These are phyloP conservation scores for Russula sp. DNA, from an alignment of 768 basidiomycete species.

Conservation along the genomic window DNA sequence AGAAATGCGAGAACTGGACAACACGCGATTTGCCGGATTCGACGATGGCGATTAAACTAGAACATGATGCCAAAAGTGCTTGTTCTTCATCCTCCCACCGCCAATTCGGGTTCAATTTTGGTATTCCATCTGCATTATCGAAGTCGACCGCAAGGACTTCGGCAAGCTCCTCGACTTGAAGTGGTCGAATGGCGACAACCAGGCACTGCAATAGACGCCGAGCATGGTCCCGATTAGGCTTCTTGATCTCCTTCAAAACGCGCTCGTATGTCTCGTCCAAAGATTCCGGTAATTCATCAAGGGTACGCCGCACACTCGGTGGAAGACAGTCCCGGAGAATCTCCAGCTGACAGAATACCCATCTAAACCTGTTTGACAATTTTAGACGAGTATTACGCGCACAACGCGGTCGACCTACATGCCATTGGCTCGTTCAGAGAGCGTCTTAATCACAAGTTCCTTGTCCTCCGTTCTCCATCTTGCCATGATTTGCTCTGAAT, in stretches of 20 bases:
- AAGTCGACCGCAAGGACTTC: background rate
- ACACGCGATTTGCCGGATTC: background rate
- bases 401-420: background rate
- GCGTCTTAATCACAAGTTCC: background rate
- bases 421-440: background rate
- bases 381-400: background rate
- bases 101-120: background rate
- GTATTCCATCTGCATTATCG: background rate
- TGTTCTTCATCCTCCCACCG: background rate
- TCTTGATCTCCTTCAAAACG: background rate
- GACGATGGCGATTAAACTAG: background rate
- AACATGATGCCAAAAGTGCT: background rate
- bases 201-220: background rate
- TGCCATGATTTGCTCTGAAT: background rate
- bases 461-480: background rate
- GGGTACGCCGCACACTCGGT: background rate
- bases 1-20: background rate
- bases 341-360: background rate
- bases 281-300: background rate
- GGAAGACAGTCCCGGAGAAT: conserved; percentile 3
- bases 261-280: conserved; percentile 8
- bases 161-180: background rate
- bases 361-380: background rate
- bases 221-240: background rate
- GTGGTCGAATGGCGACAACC: background rate